A percentile compares a stretch with the other conserved stretches of the same genome.
These are phyloP conservation scores for Torulaspora globosa DNA, from an alignment of 1,139 yeast species.

Conservation along the genomic window DNA sequence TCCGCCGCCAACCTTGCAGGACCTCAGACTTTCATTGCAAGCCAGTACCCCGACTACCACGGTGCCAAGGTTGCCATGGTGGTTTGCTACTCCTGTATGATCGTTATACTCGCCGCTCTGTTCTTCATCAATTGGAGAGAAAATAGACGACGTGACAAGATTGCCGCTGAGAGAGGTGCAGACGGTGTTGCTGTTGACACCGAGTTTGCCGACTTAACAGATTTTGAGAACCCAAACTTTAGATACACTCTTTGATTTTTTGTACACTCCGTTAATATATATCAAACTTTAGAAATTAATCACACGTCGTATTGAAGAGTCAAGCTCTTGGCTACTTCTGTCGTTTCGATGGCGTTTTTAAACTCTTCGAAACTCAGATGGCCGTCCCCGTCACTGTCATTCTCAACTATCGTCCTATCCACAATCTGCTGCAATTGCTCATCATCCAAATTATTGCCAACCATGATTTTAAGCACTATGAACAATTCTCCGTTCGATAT, in stretches of 20 bases:
- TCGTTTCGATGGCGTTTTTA: constrained; percentile 64
- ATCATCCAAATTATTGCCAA: constrained; percentile 82
- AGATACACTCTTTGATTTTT: constrained; percentile 35
- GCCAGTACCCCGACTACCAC: constrained; percentile 51
- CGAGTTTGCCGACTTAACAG: constrained; percentile 50
- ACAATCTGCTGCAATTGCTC: constrained; percentile 91
- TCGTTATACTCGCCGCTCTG: constrained; percentile 29
- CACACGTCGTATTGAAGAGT: constrained; percentile 41
- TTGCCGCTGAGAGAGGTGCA: constrained; percentile 23
- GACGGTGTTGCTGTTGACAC: constrained; percentile 36
- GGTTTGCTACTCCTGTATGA: constrained; percentile 32
- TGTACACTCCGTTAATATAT: not conserved
- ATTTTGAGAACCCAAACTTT: constrained; percentile 47
- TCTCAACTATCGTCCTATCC: constrained; percentile 93
- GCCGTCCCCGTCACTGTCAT: constrained; percentile 90
- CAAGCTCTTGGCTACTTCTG: constrained; percentile 57
- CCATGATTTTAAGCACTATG: constrained; percentile 94
- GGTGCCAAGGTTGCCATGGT: constrained; percentile 44
- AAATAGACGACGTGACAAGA: constrained; percentile 30
- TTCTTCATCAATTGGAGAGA: constrained; percentile 24
- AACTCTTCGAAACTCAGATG: constrained; percentile 84
- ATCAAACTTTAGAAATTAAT: not conserved
- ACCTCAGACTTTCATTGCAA: constrained; percentile 57
- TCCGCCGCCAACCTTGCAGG: constrained; percentile 55
- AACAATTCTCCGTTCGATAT: constrained; percentile 94